Evolutionary conservation across 805 yeast genomes (phyloP), one percentile per base, ranked within the genome.

Genomic region (Candida vaughaniae): DNA sequence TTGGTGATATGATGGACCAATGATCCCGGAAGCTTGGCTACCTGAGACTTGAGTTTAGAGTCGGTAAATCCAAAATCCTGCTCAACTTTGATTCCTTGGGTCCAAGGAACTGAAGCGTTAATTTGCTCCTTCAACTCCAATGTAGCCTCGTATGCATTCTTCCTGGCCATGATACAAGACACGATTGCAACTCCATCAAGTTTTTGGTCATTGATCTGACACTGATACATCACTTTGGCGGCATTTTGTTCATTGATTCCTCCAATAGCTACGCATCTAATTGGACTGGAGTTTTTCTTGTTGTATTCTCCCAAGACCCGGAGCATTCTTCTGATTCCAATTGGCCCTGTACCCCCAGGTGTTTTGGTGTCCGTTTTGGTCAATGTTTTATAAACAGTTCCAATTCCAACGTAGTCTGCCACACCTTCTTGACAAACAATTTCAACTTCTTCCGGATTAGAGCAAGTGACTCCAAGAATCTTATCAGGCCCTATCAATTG

Each of bases 181-280:
- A 90, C 97, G 10, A 89, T 81, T 2, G 96, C 93, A 10, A 85
- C 78, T n/a, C 97, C 97, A 53, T 85, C 85, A 6, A 85, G 55
- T 0, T 66, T 54, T 35, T 58, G 61, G 5, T 73, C 79, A 3
- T 72, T 68, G 5, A 69, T 40, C 1, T 68, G 55, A 16, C 77
- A 65, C 28, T 77, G 74, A 36, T 66, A 72, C 35, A 83, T 49
- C 2, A 83, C 85, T 19, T 77, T 66, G 6, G 74, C 70, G 3
- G 79, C 75, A 52, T 87, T 88, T 6, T 65, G 49, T 6, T 76
- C 75, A 47, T 85, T 84, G 36, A 85, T 64, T 0, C 95, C 95
- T 14, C 95, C 95, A 51, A 86, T 86, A 0, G 83, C 84, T 11
- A 85, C 95, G n/a, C 85, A 68, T 35, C 68, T 65, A 36, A 86